phyloP scores from a whole-genome alignment of 2,329 filamentous ascomycete genomes.

The Uncinocarpus reesii region DNA sequence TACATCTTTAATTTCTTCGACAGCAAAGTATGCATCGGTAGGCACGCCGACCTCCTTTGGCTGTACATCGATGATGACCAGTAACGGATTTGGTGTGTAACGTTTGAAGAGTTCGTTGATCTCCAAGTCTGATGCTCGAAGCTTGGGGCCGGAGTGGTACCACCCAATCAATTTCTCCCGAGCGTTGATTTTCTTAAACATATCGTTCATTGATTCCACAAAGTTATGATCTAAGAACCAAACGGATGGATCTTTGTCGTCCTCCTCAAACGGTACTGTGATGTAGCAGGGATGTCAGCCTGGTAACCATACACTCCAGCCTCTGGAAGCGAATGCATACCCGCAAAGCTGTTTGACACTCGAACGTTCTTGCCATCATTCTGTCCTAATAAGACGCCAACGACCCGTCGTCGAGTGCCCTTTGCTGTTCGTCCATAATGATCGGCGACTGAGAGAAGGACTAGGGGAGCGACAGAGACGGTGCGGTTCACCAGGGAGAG shows the following conservation, averaged over 20 bases:
- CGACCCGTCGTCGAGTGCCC: constrained; percentile 77
- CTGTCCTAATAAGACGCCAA: constrained; percentile 87
- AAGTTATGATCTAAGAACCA: constrained; percentile 99
- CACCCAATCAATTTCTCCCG: constrained; percentile 97
- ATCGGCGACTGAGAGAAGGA: constrained; percentile 94
- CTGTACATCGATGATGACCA: constrained; percentile 97
- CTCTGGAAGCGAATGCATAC: constrained; percentile 42
- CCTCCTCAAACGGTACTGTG: constrained; percentile 92
- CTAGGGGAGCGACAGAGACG: constrained; percentile 93
- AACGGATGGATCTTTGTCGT: constrained; percentile 95
- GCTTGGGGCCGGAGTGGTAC: constrained; percentile 97
- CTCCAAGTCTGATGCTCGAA: constrained; percentile 90
- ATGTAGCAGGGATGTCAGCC: constrained; percentile 16
- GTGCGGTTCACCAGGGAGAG: constrained; percentile 87
- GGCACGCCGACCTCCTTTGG: constrained; percentile 96
- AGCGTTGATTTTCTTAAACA: constrained; percentile 99
- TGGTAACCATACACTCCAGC: neutral
- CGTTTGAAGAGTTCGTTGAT: constrained; percentile 99
- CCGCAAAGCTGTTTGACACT: constrained; percentile 97
- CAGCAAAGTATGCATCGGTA: constrained; percentile 96
- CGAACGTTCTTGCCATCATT: constrained; percentile 94
- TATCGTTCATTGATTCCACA: constrained; percentile 98
- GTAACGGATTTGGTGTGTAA: constrained; percentile 90
- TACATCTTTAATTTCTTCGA: constrained; percentile 99
- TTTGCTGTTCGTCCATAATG: constrained; percentile 93